Percentiles rank a stretch among this genome's conserved stretches.
Evolutionary conservation across 306 rosid genomes (phyloP).

Genomic region (Quercus rubra): DNA sequence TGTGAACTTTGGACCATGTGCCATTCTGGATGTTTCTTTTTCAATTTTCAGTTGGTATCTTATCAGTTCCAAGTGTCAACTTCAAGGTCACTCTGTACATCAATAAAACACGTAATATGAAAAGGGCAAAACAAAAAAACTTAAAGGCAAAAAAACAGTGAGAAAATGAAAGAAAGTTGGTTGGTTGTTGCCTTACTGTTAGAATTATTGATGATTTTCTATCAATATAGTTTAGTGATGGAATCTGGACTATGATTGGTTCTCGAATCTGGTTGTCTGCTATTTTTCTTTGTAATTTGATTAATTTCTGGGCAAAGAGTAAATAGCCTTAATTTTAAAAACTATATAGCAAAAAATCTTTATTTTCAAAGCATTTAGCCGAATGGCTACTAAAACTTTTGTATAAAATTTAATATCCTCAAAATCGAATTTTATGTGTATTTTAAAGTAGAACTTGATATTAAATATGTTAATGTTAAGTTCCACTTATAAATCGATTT

Average conservation of each 20-base stretch:
- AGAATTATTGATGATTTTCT: neutral
- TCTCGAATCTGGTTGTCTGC: neutral
- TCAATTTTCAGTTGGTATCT: neutral
- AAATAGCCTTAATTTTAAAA: too few species aligned
- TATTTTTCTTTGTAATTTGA: neutral
- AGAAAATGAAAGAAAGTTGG: slow-evolving; percentile 4
- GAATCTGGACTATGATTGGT: slow-evolving; percentile 8
- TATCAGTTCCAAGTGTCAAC: neutral
- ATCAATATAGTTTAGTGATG: neutral
- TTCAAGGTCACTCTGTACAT: too few species aligned
- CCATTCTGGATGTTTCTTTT: neutral
- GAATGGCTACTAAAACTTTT: too few species aligned
- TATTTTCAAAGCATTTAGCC: too few species aligned
- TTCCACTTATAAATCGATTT: too few species aligned
- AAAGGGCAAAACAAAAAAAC: neutral
- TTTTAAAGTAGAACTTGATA: too few species aligned
- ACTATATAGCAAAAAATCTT: too few species aligned
- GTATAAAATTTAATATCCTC: too few species aligned
- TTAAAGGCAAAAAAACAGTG: neutral
- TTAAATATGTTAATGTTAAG: too few species aligned
- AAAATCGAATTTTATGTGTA: too few species aligned
- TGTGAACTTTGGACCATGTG: slow-evolving; percentile 10
- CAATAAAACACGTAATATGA: neutral
- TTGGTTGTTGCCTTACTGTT: neutral
- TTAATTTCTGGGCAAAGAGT: too few species aligned